phyloP scores from a whole-genome alignment of 441 rosid species.

The Bocquillonia castaneifolia region DNA sequence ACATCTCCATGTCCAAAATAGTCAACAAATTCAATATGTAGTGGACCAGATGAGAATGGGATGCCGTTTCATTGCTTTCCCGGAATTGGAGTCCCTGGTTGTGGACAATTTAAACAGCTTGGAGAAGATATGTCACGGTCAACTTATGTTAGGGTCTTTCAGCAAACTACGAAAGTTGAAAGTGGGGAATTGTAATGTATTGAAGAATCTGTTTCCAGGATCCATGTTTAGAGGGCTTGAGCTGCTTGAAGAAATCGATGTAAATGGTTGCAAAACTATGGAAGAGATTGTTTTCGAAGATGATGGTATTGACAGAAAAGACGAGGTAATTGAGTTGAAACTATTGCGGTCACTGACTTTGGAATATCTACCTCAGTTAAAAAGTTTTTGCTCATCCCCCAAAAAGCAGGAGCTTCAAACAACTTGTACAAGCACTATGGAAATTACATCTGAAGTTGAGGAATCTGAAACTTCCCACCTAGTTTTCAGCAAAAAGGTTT shows the following conservation, averaged over 20 bases:
- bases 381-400: constrained; percentile 9
- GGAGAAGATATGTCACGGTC: constrained; percentile 4
- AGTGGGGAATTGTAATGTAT: neutral
- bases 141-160: neutral
- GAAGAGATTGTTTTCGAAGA: neutral
- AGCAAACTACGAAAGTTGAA: constrained; percentile 5
- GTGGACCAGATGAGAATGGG: neutral
- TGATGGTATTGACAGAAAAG: neutral
- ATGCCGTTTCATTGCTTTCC: neutral
- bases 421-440: neutral
- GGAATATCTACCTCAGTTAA: constrained; percentile 8
- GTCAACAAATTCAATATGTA: neutral
- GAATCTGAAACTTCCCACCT: neutral
- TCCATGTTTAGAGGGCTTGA: neutral
- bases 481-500: constrained; percentile 9
- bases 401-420: neutral
- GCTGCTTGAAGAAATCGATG: constrained; percentile 3
- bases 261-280: constrained; percentile 12
- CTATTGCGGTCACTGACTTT: constrained; percentile 12
- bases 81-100: constrained; percentile 4
- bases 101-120: neutral
- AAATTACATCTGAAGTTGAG: neutral
- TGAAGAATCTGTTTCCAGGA: constrained; percentile 13
- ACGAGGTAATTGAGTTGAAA: constrained; percentile 1
- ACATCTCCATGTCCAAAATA: constrained; percentile 9